phyloP scores from a whole-genome alignment of 129 eudicot species.

The Mikania micrantha region DNA sequence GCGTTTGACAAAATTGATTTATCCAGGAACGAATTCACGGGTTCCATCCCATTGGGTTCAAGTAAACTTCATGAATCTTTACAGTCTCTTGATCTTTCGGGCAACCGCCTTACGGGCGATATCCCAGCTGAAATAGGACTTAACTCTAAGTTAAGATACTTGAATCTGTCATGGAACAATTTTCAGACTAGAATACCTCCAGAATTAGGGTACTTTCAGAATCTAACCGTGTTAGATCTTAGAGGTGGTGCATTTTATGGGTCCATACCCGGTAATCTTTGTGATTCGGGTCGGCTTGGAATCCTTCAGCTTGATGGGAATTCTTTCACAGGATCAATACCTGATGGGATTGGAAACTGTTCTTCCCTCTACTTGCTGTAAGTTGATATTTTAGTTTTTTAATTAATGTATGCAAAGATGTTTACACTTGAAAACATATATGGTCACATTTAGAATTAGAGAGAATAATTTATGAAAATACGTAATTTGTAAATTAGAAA shows the following conservation, averaged over 20 bases:
- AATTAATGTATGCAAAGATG: too few species aligned
- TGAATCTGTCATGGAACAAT: conserved; percentile 81
- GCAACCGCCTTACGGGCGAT: conserved; percentile 54
- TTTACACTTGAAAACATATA: too few species aligned
- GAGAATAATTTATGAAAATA: too few species aligned
- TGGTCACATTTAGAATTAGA: too few species aligned
- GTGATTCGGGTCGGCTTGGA: conserved; percentile 70
- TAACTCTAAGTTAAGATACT: conserved; percentile 54
- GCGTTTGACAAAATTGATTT: conserved; percentile 59
- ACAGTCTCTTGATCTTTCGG: conserved; percentile 64
- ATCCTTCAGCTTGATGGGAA: conserved; percentile 91
- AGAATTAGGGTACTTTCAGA: conserved; percentile 73
- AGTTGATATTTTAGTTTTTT: conserved; percentile 22
- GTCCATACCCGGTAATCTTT: conserved; percentile 56
- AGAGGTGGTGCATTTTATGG: conserved; percentile 51
- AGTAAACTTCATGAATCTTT: conserved; percentile 52
- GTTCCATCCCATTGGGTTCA: conserved; percentile 60
- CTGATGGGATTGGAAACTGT: conserved; percentile 75
- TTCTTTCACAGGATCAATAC: conserved; percentile 60
- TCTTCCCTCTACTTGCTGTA: conserved; percentile 89
- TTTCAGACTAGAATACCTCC: conserved; percentile 70
- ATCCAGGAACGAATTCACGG: conserved; percentile 56
- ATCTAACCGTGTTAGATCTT: conserved; percentile 72
- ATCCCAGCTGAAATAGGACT: conserved; percentile 88
- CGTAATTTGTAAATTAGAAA: too few species aligned